A percentile compares a stretch with the other conserved stretches of the same genome.
These are phyloP conservation scores for Cynara cardunculus DNA, from an alignment of 129 eudicot species.

Conservation along the genomic window DNA sequence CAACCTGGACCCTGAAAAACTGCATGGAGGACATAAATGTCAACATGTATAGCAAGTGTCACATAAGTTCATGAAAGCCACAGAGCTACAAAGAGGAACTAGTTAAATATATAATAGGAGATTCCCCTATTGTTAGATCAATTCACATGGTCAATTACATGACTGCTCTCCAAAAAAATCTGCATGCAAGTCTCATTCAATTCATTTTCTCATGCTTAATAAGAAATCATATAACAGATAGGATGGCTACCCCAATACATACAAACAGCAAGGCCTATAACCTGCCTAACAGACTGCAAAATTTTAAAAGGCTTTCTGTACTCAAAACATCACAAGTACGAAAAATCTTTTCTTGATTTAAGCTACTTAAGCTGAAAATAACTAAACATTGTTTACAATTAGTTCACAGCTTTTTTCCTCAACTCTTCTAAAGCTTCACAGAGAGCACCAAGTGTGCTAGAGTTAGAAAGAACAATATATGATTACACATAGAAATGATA, in stretches of 20 bases:
- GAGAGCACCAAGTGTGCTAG: too few relatives aligned
- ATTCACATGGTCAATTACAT: not conserved
- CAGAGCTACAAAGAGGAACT: not conserved
- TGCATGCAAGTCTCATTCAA: not conserved
- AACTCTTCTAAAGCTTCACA: not conserved
- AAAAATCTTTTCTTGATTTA: not conserved
- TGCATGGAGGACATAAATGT: slow-evolving; percentile 35
- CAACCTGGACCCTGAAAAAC: slow-evolving; percentile 87
- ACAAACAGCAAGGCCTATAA: not conserved
- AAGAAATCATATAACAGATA: not conserved
- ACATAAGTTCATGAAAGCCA: slow-evolving; percentile 10
- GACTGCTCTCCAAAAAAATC: not conserved
- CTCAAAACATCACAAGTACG: not conserved
- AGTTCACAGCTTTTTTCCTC: not conserved
- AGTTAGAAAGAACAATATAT: too few relatives aligned
- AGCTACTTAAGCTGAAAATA: not conserved
- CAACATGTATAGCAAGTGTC: slow-evolving; percentile 12
- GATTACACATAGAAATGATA: too few relatives aligned
- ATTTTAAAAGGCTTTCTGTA: not conserved
- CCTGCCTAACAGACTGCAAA: not conserved
- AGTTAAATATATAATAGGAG: not conserved
- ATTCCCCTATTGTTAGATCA: not conserved
- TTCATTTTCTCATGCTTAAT: not conserved
- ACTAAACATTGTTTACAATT: not conserved
- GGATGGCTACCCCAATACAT: not conserved